These are phyloP conservation scores for Gastrolobium villosum DNA, from an alignment of 306 rosid genomes.

Conservation along the genomic window DNA sequence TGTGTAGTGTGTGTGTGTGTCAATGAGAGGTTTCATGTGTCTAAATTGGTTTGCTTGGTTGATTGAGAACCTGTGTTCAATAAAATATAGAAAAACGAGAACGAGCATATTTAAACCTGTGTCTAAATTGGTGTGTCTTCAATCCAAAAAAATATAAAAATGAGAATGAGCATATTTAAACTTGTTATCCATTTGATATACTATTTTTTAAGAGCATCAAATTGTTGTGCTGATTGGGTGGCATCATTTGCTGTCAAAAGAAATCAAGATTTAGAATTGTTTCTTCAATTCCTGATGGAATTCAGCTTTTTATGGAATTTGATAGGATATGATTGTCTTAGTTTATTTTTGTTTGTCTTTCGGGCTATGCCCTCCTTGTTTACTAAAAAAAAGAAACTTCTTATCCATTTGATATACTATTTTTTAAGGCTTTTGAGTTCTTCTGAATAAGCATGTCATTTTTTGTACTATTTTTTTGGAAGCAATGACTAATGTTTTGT, in stretches of 20 bases:
- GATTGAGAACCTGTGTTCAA: conserved; percentile 15
- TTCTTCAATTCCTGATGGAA: no score
- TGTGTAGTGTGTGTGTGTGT: not conserved
- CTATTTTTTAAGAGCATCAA: no score
- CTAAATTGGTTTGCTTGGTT: conserved; percentile 27
- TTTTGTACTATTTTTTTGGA: conserved; percentile 8
- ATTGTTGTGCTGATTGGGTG: no score
- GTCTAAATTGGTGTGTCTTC: conserved; percentile 1
- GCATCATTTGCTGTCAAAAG: no score
- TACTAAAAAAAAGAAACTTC: no score
- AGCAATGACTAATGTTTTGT: not conserved
- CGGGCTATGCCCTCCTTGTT: no score
- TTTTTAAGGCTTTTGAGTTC: not conserved
- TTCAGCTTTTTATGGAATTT: no score
- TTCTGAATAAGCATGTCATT: conserved; percentile 18
- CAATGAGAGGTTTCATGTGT: conserved; percentile 5
- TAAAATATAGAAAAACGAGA: not conserved
- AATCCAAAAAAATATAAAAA: conserved; percentile 2
- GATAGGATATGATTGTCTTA: no score
- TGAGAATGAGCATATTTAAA: conserved; percentile 1
- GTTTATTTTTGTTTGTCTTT: no score
- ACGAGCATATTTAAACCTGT: conserved; percentile 8
- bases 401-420: conserved; percentile 7
- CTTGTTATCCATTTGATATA: no score
- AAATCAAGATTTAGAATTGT: no score